phyloP scores from a whole-genome alignment of 139 green algal genomes.

The Ettlia oleoabundans region DNA sequence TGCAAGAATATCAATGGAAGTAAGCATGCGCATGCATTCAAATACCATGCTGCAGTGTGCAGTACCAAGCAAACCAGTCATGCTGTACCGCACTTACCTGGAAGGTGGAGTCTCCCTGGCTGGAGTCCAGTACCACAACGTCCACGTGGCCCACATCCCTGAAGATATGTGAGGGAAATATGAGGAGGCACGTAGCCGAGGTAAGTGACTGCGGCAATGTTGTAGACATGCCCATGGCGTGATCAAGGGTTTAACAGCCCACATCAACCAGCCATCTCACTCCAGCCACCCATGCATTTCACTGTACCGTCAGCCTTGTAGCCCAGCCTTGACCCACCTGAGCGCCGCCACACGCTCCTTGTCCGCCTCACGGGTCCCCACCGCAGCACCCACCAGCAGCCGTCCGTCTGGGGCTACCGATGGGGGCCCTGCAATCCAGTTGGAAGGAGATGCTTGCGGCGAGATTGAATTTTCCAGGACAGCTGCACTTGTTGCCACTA shows the following conservation, averaged over 20 bases:
- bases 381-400: constrained; percentile 86
- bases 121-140: constrained; percentile 91
- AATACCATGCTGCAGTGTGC: too few relatives aligned
- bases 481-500: too few relatives aligned
- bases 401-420: constrained; percentile 73
- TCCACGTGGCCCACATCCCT: constrained; percentile 14
- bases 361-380: constrained; percentile 89
- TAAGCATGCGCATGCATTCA: too few relatives aligned
- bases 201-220: too few relatives aligned
- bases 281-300: too few relatives aligned
- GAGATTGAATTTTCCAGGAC: too few relatives aligned
- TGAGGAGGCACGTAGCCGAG: neutral
- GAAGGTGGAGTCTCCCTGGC: constrained; percentile 90
- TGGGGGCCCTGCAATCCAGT: constrained; percentile 37
- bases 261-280: too few relatives aligned
- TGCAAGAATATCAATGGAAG: neutral
- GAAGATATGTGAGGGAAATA: neutral
- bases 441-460: too few relatives aligned
- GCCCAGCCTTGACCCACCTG: neutral
- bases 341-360: constrained; percentile 72
- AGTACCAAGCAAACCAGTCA: too few relatives aligned
- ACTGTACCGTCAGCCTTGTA: too few relatives aligned
- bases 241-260: too few relatives aligned
- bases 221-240: too few relatives aligned
- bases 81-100: constrained; percentile 45